phyloP scores from a whole-genome alignment of 371 early-diverging fungal genomes.

The Funneliformis caledonium region DNA sequence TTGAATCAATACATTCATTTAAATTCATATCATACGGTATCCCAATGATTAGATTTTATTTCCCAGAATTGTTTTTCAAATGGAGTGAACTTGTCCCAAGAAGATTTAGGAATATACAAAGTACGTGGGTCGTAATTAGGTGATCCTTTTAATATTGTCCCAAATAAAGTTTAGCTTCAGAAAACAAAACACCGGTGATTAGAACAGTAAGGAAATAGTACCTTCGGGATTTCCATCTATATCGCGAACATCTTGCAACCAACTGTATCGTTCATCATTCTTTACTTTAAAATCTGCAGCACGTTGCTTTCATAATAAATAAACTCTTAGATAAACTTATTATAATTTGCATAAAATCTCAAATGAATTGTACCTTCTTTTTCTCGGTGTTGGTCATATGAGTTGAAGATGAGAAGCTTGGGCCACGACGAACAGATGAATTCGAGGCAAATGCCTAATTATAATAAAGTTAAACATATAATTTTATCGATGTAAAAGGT shows the following conservation, averaged over 20 bases:
- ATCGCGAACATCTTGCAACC: constrained; percentile 87
- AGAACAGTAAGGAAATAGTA: constrained; percentile 39
- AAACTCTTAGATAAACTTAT: constrained; percentile 1
- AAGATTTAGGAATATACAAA: constrained; percentile 81
- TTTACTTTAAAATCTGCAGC: constrained; percentile 75
- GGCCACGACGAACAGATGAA: not conserved
- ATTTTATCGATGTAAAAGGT: not conserved
- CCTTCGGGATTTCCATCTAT: constrained; percentile 67
- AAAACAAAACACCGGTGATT: not conserved
- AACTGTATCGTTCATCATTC: constrained; percentile 85
- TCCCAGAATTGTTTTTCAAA: constrained; percentile 99
- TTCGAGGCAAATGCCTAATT: constrained; percentile 37
- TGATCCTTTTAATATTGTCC: constrained; percentile 54
- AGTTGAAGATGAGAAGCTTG: constrained; percentile 20
- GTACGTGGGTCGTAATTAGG: constrained; percentile 96
- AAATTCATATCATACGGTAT: constrained; percentile 63
- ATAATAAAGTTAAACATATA: not conserved
- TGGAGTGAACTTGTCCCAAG: constrained; percentile 89
- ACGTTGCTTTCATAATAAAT: constrained; percentile 44
- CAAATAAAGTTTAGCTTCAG: not conserved
- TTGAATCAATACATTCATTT: not conserved
- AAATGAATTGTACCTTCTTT: constrained; percentile 30
- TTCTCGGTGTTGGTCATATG: constrained; percentile 17
- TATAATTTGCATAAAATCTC: constrained; percentile 9
- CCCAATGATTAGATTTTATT: constrained; percentile 95